Evolutionary conservation across 208 protist species (phyloP), one percentile per base, ranked within the genome.

Genomic region (Trypanosoma vivax): DNA sequence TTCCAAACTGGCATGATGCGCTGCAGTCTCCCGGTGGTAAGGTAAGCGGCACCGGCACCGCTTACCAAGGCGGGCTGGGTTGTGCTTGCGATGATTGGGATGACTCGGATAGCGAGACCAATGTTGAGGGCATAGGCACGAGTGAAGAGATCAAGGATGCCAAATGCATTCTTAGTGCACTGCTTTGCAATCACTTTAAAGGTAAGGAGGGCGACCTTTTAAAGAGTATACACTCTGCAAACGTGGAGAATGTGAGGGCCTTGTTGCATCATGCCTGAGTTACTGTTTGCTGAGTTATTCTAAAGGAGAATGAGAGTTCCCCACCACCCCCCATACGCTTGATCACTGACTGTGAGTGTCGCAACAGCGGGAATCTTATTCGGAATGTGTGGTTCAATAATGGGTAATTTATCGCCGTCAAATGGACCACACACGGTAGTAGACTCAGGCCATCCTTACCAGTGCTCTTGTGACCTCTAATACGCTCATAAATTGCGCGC

Each of bases 131-230:
- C 4, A 43, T 54, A 28, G n/a, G 21, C 13, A 1, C 35, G 27
- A 37, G 48, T 13, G 56, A 54, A 38, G 56, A 62, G 28, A 54
- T 62, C n/a, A 43, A 39, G 9, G 39, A 55, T 18, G 47, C 56
- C 30, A 9, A 18, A 40, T 2, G n/a, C 13, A 24, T 47, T 3
- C 30, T 62, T 0, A 13, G 0, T 9, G 23, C 23, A 2, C 24
- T 53, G 16, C 3, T 48, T 29, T 4, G 14, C 13, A 48, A 24
- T 16, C 14, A 35, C n/a, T 54, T 38, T 24, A 18, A 9, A 25
- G 33, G 45, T 2, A 31, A 48, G 10, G 11, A 38, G 13, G 47
- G 7, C 7, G 24, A 30, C 6, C 31, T 62, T 23, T 19, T 54
- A 7, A 5, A 13, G 11, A 11, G 28, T 28, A 10, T 47, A 0